These are phyloP conservation scores for Brettanomyces naardenensis DNA, from an alignment of 805 yeast genomes.

Conservation along the genomic window DNA sequence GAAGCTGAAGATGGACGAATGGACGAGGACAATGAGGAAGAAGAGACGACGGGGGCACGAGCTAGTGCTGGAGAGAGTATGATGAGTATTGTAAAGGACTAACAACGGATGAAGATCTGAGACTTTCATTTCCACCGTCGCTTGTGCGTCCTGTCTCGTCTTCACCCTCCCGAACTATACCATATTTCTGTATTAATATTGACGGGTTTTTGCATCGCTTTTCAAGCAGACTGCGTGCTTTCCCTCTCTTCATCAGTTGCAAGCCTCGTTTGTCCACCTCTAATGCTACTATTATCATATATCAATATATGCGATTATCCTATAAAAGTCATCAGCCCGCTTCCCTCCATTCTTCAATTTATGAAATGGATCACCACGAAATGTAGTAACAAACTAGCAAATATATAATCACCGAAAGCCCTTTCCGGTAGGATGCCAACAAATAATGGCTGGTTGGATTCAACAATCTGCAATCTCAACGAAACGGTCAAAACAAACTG, in stretches of 20 bases:
- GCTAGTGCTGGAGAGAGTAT: conserved; percentile 25
- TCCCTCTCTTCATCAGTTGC: too few relatives aligned
- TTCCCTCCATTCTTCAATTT: too few relatives aligned
- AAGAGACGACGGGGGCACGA: conserved; percentile 10
- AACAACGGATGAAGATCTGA: neutral
- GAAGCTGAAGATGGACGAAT: conserved; percentile 15
- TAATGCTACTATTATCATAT: neutral
- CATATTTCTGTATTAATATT: too few relatives aligned
- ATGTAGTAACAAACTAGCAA: conserved; percentile 84
- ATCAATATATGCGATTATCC: neutral
- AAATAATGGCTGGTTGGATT: conserved; percentile 16
- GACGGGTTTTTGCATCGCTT: too few relatives aligned
- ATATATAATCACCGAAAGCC: conserved; percentile 81
- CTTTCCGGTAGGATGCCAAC: conserved; percentile 29
- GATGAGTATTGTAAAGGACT: conserved; percentile 26
- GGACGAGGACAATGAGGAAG: conserved; percentile 11
- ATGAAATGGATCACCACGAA: conserved; percentile 87
- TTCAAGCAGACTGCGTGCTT: too few relatives aligned
- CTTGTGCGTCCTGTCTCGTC: too few relatives aligned
- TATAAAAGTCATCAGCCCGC: too few relatives aligned
- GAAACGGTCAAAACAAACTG: conserved; percentile 87
- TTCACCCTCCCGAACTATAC: too few relatives aligned
- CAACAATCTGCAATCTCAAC: conserved; percentile 63
- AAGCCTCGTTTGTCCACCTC: neutral
- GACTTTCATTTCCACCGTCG: too few relatives aligned